These are phyloP conservation scores for Salix caprea DNA, from an alignment of 345 rosid genomes.

Conservation along the genomic window DNA sequence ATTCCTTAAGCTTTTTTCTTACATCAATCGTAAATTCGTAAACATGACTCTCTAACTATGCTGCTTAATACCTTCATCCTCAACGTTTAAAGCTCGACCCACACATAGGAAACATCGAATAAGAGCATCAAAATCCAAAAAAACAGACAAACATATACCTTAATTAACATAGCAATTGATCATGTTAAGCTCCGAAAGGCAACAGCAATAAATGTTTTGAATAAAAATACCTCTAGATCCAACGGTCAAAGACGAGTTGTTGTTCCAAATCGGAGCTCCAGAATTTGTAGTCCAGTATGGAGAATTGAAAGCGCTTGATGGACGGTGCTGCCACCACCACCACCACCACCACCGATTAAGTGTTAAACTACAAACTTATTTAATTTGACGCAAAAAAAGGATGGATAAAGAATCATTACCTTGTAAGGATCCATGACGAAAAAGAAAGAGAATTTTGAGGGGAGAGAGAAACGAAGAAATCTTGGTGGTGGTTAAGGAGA, in stretches of 20 bases:
- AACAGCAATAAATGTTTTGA: neutral
- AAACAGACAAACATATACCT: neutral
- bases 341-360: neutral
- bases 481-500: neutral
- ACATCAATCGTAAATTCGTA: neutral
- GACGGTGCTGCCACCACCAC: slow-evolving; percentile 41
- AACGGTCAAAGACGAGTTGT: slow-evolving; percentile 70
- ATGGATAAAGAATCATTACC: neutral
- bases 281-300: slow-evolving; percentile 76
- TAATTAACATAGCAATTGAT: neutral
- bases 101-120: neutral
- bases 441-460: neutral
- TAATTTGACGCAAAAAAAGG: neutral
- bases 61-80: neutral
- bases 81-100: neutral
- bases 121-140: neutral
- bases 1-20: neutral
- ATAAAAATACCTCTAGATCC: slow-evolving; percentile 61
- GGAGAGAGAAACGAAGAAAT: too few relatives aligned
- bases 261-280: slow-evolving; percentile 80
- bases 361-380: too few relatives aligned
- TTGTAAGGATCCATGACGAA: slow-evolving; percentile 17
- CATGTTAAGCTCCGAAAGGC: neutral
- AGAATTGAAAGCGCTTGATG: slow-evolving; percentile 64
- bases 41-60: neutral